phyloP scores from a whole-genome alignment of 768 basidiomycete genomes.

The Boletus sp. region DNA sequence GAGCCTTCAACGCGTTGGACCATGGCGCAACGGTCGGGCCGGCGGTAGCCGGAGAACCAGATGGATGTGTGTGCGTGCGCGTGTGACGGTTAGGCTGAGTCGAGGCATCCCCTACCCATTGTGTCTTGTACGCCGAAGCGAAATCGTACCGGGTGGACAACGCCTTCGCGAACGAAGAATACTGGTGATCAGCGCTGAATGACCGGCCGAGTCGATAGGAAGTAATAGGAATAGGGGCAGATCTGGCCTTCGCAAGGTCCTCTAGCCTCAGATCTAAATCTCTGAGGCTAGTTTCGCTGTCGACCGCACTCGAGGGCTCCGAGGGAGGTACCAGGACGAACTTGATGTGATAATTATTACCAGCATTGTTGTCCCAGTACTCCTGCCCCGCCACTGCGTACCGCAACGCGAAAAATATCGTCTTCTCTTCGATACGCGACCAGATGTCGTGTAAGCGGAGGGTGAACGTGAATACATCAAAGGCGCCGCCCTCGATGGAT shows the following conservation, averaged over 20 bases:
- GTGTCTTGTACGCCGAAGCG: constrained; percentile 44
- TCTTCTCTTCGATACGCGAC: constrained; percentile 76
- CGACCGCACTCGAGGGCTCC: constrained; percentile 30
- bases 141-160: constrained; percentile 60
- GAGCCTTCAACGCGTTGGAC: too few species aligned
- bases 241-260: constrained; percentile 46
- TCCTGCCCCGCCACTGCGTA: constrained; percentile 70
- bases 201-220: constrained; percentile 17
- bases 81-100: constrained; percentile 19
- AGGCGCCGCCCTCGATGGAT: constrained; percentile 33
- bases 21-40: constrained; percentile 38
- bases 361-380: constrained; percentile 90
- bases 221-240: constrained; percentile 15
- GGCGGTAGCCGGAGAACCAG: constrained; percentile 37
- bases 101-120: constrained; percentile 18
- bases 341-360: constrained; percentile 72
- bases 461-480: constrained; percentile 75
- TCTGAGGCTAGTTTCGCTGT: constrained; percentile 45
- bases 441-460: constrained; percentile 79
- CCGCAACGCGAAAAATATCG: constrained; percentile 72
- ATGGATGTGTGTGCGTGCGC: constrained; percentile 50
- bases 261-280: constrained; percentile 68
- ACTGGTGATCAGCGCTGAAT: constrained; percentile 28
- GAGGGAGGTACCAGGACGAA: constrained; percentile 42
- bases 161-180: constrained; percentile 32